Evolutionary conservation across 208 protist genomes (phyloP), one percentile per base, ranked within the genome.

Genomic region (Acanthamoeba royreba): DNA sequence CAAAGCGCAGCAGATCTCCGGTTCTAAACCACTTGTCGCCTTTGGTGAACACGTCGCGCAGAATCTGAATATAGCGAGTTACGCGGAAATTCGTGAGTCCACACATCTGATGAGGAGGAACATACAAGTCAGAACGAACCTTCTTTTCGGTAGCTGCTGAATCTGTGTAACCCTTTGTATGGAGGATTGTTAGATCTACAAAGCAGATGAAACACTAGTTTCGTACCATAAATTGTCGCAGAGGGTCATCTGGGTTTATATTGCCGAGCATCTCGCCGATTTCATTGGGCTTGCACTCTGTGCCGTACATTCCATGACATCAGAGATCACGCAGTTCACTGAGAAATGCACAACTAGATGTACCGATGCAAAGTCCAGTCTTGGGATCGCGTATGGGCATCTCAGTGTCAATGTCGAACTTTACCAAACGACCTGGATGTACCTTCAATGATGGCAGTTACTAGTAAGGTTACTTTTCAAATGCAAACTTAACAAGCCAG

Each of bases 21-120:
- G 86, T 95, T 25, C 90, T 35, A 63, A 95, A 95, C 28, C 61
- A 95, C 66, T 31, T 72, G 88, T 95, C 94, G n/a, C 92, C 94
- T 81, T 95, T 95, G n/a, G 42, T 19, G 40, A 94, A 93, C 0
- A 95, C 94, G 38, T 95, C 72, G 25, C 85, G 58, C 4, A 94
- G 63, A 1, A 95, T 25, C 94, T 95, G 61, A 19, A 5, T 7
- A 25, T 38, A 55, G 38, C 22, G 33, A 38, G n/a, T n/a, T n/a
- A n/a, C n/a, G 81, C 45, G 85, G 25, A 3, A 9, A 72, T 66
- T 5, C 61, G 9, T 8, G 35, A 92, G 22, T 28, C 22, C 9
- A 79, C 5, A 9, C 8, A 77, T 42, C 25, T 9, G 8, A 92
- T n/a, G n/a, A n/a, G n/a, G n/a, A n/a, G n/a, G n/a, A n/a, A n/a